Percentiles rank a stretch among this genome's conserved stretches.
phyloP scores from a whole-genome alignment of 2,329 filamentous ascomycete genomes.

The Colletotrichum tropicale region DNA sequence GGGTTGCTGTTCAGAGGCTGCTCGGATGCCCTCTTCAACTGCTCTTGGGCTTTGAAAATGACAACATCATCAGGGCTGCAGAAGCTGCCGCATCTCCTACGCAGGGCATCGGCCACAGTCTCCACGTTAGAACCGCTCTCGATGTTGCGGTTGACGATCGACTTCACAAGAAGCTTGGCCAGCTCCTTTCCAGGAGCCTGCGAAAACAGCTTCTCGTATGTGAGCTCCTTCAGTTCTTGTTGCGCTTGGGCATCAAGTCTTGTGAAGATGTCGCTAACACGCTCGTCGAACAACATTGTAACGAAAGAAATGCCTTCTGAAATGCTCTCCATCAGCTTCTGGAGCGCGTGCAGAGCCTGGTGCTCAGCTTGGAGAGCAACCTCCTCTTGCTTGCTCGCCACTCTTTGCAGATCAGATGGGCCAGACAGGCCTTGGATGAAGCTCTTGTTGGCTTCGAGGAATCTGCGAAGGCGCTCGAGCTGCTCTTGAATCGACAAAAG shows the following conservation, averaged over 20 bases:
- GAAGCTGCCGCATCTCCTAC: slow-evolving; percentile 93
- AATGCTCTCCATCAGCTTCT: slow-evolving; percentile 86
- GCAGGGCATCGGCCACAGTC: slow-evolving; percentile 92
- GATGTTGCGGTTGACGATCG: slow-evolving; percentile 97
- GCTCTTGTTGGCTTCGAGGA: slow-evolving; percentile 84
- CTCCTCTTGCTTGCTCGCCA: slow-evolving; percentile 85
- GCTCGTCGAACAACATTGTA: slow-evolving; percentile 91
- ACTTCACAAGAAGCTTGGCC: slow-evolving; percentile 93
- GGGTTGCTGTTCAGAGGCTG: slow-evolving; percentile 75
- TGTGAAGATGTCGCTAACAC: slow-evolving; percentile 84
- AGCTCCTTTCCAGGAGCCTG: slow-evolving; percentile 81
- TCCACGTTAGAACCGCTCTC: slow-evolving; percentile 97
- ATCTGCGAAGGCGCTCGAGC: slow-evolving; percentile 77
- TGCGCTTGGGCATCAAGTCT: slow-evolving; percentile 74
- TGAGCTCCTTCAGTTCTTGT: slow-evolving; percentile 75
- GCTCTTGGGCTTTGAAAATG: slow-evolving; percentile 97
- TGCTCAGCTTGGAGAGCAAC: slow-evolving; percentile 93
- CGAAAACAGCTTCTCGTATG: slow-evolving; percentile 88
- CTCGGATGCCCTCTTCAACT: slow-evolving; percentile 86
- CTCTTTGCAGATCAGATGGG: slow-evolving; percentile 80
- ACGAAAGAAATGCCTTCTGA: slow-evolving; percentile 98
- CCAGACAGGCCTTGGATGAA: slow-evolving; percentile 96
- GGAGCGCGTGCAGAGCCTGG: slow-evolving; percentile 84
- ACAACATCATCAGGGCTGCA: slow-evolving; percentile 97
- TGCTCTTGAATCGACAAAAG: slow-evolving; percentile 80